Conservation (phyloP, 441 rosid species). For the Raphanus hybrid region DNA sequence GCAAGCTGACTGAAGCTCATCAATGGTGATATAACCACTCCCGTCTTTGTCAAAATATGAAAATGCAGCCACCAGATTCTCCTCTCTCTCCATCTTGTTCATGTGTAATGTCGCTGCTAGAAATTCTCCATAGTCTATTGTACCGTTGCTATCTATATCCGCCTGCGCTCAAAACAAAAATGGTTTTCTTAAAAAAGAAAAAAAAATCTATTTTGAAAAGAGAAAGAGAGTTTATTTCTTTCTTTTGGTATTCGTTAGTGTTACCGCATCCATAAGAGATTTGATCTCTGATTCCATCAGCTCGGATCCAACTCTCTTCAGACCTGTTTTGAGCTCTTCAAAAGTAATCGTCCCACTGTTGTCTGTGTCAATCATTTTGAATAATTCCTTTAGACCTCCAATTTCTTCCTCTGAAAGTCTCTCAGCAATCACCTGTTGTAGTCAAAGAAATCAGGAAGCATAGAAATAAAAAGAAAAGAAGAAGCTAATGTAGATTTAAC, state of each 20-base stretch:
- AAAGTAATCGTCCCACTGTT: slow-evolving; percentile 82
- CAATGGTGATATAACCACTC: slow-evolving; percentile 82
- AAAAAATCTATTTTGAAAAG: no score
- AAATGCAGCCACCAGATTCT: slow-evolving; percentile 78
- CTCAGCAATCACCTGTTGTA: slow-evolving; percentile 76
- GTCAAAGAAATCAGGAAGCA: not conserved
- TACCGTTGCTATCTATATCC: no score
- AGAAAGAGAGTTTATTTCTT: no score
- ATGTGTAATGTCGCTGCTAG: no score
- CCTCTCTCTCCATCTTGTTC: slow-evolving; percentile 55
- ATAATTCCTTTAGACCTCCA: slow-evolving; percentile 83
- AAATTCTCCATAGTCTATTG: no score
- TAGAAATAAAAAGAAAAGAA: not conserved
- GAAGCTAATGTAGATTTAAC: not conserved
- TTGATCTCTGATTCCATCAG: slow-evolving; percentile 85
- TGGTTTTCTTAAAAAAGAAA: no score
- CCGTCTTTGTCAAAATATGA: slow-evolving; percentile 86
- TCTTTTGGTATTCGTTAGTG: no score
- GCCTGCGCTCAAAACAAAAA: no score
- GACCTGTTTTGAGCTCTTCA: slow-evolving; percentile 81
- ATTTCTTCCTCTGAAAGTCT: slow-evolving; percentile 94
- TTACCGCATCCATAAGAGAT: slow-evolving; percentile 83
- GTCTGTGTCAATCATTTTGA: slow-evolving; percentile 88
- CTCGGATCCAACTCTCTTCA: slow-evolving; percentile 77
- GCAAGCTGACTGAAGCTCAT: slow-evolving; percentile 92